Base-by-base conservation (phyloP, 306 rosid genomes). In the Sophora flavescens region DNA sequence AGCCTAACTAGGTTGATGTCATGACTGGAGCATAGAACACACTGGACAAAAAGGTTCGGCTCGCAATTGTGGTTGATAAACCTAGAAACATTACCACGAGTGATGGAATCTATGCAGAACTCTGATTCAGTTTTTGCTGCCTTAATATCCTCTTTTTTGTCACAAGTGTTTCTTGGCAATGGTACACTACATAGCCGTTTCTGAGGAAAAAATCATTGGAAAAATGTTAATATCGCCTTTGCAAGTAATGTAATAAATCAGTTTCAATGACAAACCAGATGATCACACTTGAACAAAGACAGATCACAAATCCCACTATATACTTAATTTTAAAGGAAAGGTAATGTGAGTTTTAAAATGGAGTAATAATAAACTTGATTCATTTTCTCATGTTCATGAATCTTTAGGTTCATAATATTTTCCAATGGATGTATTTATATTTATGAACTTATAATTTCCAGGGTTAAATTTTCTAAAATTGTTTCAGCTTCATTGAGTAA, bases 31-130 rank as follows among this genome's bases (percentile, higher is more conserved):
- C 62, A 50, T 3, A 68, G 36, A 50, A 69, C 7, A 2, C 82
- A 38, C 2, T 69, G 77, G 0, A 78, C 63, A 61, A 70, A 78
- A 1, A 78, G 70, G 57, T 70, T 78, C 9, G 82, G 82, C 10
- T 36, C 36, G 61, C 82, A 78, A 22, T 77, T 72, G 16, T 78
- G 77, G 35, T 78, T 78, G 47, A 78, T 70, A 8, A 78, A 50
- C 7, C 77, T 69, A 8, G 57, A 8, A 41, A 78, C 77, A 38
- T 78, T 78, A 6, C 82, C 77, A n/a, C 9, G 60, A 48, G 63
- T 33, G 11, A 8, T 8, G n/a, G 64, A 42, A 22, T 78, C 82
- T 69, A 69, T 68, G 41, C 63, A 47, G 7, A 35, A 68, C 44
- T 78, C 76, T 4, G 70, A 54, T 1, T 5, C 71, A 9, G 15